Conservation (phyloP, 257 asterid genomes). For the Solanum piurae region DNA sequence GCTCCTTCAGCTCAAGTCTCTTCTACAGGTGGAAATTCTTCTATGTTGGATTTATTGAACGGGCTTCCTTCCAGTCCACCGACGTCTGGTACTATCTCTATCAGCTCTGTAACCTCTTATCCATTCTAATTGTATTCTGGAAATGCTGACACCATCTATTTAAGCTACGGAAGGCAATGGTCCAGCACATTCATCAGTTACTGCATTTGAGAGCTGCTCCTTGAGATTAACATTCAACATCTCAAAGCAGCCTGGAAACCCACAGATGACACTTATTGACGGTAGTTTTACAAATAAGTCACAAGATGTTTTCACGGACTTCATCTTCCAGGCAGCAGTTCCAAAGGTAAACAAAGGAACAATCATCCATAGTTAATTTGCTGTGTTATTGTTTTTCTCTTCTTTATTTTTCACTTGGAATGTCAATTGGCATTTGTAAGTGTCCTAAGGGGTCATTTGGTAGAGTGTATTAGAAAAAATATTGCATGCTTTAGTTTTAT, state of each 20-base stretch:
- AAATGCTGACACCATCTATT: slow-evolving; percentile 6
- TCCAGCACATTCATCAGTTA: slow-evolving; percentile 53
- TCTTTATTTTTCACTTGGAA: not conserved
- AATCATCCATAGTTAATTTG: not conserved
- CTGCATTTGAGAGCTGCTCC: slow-evolving; percentile 77
- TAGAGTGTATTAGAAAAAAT: not conserved
- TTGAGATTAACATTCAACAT: slow-evolving; percentile 59
- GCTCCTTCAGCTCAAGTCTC: slow-evolving; percentile 31
- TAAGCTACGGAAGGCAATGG: slow-evolving; percentile 54
- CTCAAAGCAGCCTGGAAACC: slow-evolving; percentile 71
- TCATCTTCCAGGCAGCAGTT: slow-evolving; percentile 91
- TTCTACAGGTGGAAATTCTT: slow-evolving; percentile 47
- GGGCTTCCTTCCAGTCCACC: slow-evolving; percentile 54
- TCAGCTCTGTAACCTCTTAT: slow-evolving; percentile 1
- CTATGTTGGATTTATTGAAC: slow-evolving; percentile 79
- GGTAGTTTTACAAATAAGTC: slow-evolving; percentile 72
- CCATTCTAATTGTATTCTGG: not conserved
- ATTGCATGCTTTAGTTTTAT: not conserved
- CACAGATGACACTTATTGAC: slow-evolving; percentile 64
- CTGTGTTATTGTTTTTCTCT: not conserved
- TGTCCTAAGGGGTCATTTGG: not conserved
- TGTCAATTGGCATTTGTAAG: not conserved
- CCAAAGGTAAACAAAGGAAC: slow-evolving; percentile 60
- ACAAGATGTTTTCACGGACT: slow-evolving; percentile 53
- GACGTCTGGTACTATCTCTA: slow-evolving; percentile 39